A percentile compares a stretch with the other conserved stretches of the same genome.
phyloP scores from a whole-genome alignment of 2,329 filamentous ascomycete species.

The Laburnicola sp. region DNA sequence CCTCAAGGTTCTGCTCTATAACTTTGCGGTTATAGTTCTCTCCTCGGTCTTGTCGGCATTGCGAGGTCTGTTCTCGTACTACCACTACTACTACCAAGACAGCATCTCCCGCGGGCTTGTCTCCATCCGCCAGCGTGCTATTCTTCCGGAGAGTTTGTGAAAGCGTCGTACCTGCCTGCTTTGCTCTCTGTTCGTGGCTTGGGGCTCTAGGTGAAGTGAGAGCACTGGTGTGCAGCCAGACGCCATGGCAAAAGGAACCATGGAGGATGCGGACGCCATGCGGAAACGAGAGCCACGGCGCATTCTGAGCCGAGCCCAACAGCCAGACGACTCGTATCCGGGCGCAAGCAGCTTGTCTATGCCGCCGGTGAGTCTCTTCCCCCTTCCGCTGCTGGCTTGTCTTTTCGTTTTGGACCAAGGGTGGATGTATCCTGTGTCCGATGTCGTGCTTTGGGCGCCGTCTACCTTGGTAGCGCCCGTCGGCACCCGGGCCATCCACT shows the following conservation, averaged over 20 bases:
- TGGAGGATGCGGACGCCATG: background rate
- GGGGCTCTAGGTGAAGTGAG: background rate
- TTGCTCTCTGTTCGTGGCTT: background rate
- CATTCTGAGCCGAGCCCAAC: no score
- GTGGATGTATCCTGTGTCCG: no score
- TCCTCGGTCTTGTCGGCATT: background rate
- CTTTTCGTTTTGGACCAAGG: no score
- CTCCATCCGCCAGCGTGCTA: no score
- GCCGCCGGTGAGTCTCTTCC: slow-evolving; percentile 3
- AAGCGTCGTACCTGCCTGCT: no score
- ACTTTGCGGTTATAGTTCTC: background rate
- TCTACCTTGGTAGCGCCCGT: background rate
- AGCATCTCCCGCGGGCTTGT: no score
- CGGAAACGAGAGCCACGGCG: background rate
- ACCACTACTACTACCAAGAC: background rate
- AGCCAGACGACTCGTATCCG: no score
- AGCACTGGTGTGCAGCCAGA: background rate
- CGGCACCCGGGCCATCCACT: background rate
- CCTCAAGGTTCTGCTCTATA: background rate
- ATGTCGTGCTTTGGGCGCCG: background rate
- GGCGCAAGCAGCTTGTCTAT: background rate
- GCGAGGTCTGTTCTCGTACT: background rate
- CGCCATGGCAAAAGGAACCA: slow-evolving; percentile 13
- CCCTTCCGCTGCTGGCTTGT: background rate
- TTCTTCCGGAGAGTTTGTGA: no score